Base-by-base conservation (phyloP, 108 stramenopile genomes). In the Stephanodiscus triporus region DNA sequence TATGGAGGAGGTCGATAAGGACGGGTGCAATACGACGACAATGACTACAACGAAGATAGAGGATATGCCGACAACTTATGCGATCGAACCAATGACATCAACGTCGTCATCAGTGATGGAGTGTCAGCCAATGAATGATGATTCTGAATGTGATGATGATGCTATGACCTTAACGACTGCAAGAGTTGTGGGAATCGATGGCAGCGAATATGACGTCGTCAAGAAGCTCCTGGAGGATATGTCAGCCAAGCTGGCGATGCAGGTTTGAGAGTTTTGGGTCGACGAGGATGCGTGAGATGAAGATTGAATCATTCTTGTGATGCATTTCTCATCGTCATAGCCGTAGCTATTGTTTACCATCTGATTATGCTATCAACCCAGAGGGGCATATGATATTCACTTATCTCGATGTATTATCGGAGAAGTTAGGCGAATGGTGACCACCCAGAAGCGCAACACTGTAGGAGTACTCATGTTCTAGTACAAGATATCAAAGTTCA, bases 231-330 rank as follows among this genome's bases (percentile, higher is more conserved):
- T 45, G 2, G 43, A 32, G 14, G 26, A 56, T 30, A 23, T 53
- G 9, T 38, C 69, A 34, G 45, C 66, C 11, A 63, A 69, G 36
- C 76, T 69, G 76, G 68, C 68, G 2, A 38, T 19, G 4, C 38
- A 62, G 60, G 54, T 76, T 2, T 38, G 69, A 53, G 68, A 68
- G 20, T 48, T 76, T 7, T 24, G 55, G 23, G 4, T 42, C 20
- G 36, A 42, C 7, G 14, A 29, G 30, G 37, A 22, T 4, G 19
- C 4, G 48, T 49, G 48, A 2, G 16, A 36, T 29, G 23, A 29
- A 29, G 55, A 54, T 22, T 29, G 26, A 4, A 14, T 14, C 13
- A 6, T 11, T 54, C n/a, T n/a, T n/a, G n/a, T n/a, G n/a, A n/a
- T n/a, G n/a, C n/a, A n/a, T n/a, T n/a, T n/a, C n/a, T n/a, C n/a